phyloP scores from a whole-genome alignment of 352 stramenopile genomes.

The Pythium rhizo-oryzae region DNA sequence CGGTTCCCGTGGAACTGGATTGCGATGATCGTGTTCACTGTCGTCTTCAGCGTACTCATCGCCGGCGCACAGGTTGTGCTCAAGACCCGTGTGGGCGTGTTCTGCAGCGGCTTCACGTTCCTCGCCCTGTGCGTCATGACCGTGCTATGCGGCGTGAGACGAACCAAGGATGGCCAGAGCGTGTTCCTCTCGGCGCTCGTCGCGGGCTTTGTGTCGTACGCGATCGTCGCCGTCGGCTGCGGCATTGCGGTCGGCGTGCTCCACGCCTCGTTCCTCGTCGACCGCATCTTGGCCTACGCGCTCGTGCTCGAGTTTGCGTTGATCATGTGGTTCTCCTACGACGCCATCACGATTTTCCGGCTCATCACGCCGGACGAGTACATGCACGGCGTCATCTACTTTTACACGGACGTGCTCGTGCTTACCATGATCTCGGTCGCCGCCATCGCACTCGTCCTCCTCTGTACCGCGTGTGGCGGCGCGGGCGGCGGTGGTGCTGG shows the following conservation, averaged over 20 bases:
- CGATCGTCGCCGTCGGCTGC: constrained; percentile 32
- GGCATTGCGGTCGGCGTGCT: constrained; percentile 30
- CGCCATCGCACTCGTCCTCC: constrained; percentile 38
- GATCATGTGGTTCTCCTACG: constrained; percentile 58
- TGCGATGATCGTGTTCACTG: constrained; percentile 40
- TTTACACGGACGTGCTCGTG: constrained; percentile 65
- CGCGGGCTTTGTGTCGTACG: constrained; percentile 38
- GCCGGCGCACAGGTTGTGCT: constrained; percentile 39
- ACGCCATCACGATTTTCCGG: constrained; percentile 49
- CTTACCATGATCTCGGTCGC: constrained; percentile 42
- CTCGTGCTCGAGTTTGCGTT: constrained; percentile 47
- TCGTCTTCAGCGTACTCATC: constrained; percentile 40
- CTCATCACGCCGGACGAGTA: constrained; percentile 63
- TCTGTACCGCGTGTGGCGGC: constrained; percentile 41
- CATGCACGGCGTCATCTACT: constrained; percentile 78
- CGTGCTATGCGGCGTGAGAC: constrained; percentile 35
- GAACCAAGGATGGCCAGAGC: not conserved
- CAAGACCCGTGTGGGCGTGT: constrained; percentile 40
- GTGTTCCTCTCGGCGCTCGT: constrained; percentile 36
- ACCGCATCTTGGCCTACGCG: constrained; percentile 34
- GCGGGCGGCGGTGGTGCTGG: constrained; percentile 34
- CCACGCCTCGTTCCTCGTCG: constrained; percentile 27
- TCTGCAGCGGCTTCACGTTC: constrained; percentile 46
- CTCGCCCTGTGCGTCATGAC: constrained; percentile 45
- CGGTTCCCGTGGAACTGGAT: constrained; percentile 51